phyloP scores from a whole-genome alignment of 371 early-diverging fungal species.

The Gilbertella persicaria region DNA sequence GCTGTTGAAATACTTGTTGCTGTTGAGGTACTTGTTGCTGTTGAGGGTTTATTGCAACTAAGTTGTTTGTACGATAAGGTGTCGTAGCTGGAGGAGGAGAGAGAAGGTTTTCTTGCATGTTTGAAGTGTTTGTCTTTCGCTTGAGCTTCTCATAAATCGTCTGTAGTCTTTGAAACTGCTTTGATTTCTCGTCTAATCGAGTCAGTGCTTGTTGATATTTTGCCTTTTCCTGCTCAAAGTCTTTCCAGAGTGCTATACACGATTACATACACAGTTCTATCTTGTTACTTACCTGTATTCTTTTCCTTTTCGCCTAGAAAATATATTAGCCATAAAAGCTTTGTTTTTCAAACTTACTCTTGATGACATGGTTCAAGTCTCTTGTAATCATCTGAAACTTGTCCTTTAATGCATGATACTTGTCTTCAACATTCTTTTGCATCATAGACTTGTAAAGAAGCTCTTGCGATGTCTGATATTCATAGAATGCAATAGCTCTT shows the following conservation, averaged over 20 bases:
- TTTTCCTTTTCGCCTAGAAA: slow-evolving; percentile 20
- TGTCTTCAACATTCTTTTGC: slow-evolving; percentile 55
- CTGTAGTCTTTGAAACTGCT: slow-evolving; percentile 72
- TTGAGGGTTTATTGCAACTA: neutral
- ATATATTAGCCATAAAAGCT: neutral
- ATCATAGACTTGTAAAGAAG: slow-evolving; percentile 57
- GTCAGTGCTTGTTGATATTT: slow-evolving; percentile 51
- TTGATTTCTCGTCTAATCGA: slow-evolving; percentile 62
- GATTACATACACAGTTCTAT: neutral
- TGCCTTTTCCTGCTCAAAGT: slow-evolving; percentile 60
- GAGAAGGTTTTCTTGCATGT: neutral
- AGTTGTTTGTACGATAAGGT: neutral
- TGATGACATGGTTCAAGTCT: slow-evolving; percentile 56
- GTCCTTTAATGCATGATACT: slow-evolving; percentile 46
- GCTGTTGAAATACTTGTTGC: too few species aligned
- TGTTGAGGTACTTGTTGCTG: neutral
- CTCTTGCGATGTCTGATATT: slow-evolving; percentile 77
- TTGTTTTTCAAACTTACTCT: slow-evolving; percentile 36
- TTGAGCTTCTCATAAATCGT: slow-evolving; percentile 22
- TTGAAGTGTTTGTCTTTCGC: neutral
- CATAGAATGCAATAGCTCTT: slow-evolving; percentile 75
- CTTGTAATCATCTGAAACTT: slow-evolving; percentile 38
- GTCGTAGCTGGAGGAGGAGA: neutral
- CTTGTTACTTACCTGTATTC: slow-evolving; percentile 19
- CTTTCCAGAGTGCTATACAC: slow-evolving; percentile 36